Base-by-base conservation (phyloP, 495 filamentous ascomycete species). In the Astrocystis sublimbata region DNA sequence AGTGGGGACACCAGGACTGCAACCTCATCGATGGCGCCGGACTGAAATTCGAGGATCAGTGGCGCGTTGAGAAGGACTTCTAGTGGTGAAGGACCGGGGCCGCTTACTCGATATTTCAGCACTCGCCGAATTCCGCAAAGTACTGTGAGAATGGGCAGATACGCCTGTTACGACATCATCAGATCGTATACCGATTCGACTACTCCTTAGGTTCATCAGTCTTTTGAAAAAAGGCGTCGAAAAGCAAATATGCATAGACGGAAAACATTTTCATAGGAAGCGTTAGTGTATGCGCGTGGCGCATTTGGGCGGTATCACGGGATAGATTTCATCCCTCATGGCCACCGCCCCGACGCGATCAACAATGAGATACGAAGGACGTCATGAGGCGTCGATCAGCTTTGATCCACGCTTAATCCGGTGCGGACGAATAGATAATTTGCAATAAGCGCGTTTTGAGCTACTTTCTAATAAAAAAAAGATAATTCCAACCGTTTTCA, bases 1-100 rank as follows among this genome's bases (percentile, higher is more conserved):
- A 88, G 63, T 88, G 85, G 85, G 85, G 84, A 17, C 78, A 84
- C 52, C 66, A 74, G 4, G 75, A 78, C 30, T 87, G 85, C 62
- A 75, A 84, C 58, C 65, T 86, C 53, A 61, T 73, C 6, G 66
- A 65, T 2, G 69, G 61, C 15, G 72, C 73, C 1, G 77, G 76
- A 1, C 47, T 81, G 54, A 71, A 60, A 43, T 70, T 77, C 36
- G 74, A 73, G 6, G 83, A 86, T 68, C 80, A 81, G 50, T 86
- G 83, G 83, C 68, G 36, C 60, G 76, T 81, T 3, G n/a, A n/a
- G n/a, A n/a, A n/a, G n/a, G n/a, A n/a, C n/a, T n/a, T n/a, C n/a
- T n/a, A n/a, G n/a, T n/a, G n/a, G n/a, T n/a, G n/a, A n/a, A n/a
- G n/a, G n/a, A n/a, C n/a, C n/a, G n/a, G n/a, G n/a, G n/a, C n/a